Conservation (phyloP, 495 filamentous ascomycete species). For the Aspergillus egyptiacus region DNA sequence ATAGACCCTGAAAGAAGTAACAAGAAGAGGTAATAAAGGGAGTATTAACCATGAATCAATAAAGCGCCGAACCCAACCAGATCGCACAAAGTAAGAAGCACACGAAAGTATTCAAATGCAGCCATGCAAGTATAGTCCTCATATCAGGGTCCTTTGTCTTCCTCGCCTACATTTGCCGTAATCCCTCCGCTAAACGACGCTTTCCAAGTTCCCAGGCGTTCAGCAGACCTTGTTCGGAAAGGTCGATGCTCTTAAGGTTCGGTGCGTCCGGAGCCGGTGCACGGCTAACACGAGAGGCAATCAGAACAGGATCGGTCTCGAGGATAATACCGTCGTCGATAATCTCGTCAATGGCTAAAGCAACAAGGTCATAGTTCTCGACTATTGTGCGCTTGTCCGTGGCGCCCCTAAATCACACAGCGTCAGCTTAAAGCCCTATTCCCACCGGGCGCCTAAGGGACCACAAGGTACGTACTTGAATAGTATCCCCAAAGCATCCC, state of each 20-base stretch:
- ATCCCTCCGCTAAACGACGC: conserved; percentile 80
- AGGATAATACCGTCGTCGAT: conserved; percentile 95
- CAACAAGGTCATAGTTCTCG: conserved; percentile 94
- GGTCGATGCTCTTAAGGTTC: conserved; percentile 84
- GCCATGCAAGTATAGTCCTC: conserved; percentile 17
- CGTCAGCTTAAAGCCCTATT: too few species aligned
- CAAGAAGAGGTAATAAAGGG: conserved; percentile 12
- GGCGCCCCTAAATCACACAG: conserved; percentile 57
- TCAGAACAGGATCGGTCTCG: conserved; percentile 90
- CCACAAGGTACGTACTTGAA: conserved; percentile 65
- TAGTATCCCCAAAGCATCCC: conserved; percentile 83
- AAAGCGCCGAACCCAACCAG: conserved; percentile 41
- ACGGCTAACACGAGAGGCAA: conserved; percentile 83
- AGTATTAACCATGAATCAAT: conserved; percentile 18
- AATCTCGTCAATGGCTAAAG: conserved; percentile 90
- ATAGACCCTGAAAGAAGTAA: conserved; percentile 13
- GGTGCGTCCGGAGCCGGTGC: conserved; percentile 87
- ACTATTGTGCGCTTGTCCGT: conserved; percentile 96
- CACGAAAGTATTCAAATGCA: conserved; percentile 23
- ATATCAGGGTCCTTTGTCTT: neutral
- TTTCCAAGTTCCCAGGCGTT: conserved; percentile 96
- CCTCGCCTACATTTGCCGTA: conserved; percentile 61
- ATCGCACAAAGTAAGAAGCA: conserved; percentile 24
- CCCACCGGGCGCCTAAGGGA: too few species aligned
- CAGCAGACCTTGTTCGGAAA: conserved; percentile 91